Percentiles rank a stretch among this genome's conserved stretches.
Evolutionary conservation across 306 rosid genomes (phyloP).

Genomic region (Medicago arabica): DNA sequence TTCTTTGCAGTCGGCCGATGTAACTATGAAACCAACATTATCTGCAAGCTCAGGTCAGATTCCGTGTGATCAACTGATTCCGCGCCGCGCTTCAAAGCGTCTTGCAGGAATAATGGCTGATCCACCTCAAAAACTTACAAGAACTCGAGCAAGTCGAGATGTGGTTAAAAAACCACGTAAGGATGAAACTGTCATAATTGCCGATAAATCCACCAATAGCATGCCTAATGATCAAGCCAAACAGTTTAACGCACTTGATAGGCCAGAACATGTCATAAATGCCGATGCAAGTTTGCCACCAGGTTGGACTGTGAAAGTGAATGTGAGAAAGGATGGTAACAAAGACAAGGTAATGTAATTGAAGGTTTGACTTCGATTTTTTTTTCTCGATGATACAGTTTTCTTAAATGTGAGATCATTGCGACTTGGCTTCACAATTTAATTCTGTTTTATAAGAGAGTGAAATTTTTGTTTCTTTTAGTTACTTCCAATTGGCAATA

Average conservation of each 20-base stretch:
- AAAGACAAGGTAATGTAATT: no score
- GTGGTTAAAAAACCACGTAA: conserved; percentile 45
- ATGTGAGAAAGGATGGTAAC: no score
- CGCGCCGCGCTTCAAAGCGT: conserved; percentile 87
- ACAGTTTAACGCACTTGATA: conserved; percentile 33
- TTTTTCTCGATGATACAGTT: no score
- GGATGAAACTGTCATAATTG: conserved; percentile 41
- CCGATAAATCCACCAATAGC: conserved; percentile 40
- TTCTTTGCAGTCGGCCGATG: conserved; percentile 50
- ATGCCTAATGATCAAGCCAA: conserved; percentile 26
- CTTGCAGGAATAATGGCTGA: conserved; percentile 83
- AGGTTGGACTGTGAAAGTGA: no score
- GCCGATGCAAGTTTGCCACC: not conserved
- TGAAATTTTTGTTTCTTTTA: no score
- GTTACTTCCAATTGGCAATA: no score
- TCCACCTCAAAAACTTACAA: conserved; percentile 45
- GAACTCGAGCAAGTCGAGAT: conserved; percentile 50
- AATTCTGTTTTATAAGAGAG: no score
- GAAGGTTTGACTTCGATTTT: no score
- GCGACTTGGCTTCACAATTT: no score
- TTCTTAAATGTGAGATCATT: no score
- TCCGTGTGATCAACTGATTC: conserved; percentile 21
- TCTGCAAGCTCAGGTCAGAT: conserved; percentile 44
- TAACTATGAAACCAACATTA: conserved; percentile 50
- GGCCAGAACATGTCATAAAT: conserved; percentile 35